These are phyloP conservation scores for Batrachochytrium dendrobatidis DNA, from an alignment of 371 early-diverging fungal species.

Conservation along the genomic window DNA sequence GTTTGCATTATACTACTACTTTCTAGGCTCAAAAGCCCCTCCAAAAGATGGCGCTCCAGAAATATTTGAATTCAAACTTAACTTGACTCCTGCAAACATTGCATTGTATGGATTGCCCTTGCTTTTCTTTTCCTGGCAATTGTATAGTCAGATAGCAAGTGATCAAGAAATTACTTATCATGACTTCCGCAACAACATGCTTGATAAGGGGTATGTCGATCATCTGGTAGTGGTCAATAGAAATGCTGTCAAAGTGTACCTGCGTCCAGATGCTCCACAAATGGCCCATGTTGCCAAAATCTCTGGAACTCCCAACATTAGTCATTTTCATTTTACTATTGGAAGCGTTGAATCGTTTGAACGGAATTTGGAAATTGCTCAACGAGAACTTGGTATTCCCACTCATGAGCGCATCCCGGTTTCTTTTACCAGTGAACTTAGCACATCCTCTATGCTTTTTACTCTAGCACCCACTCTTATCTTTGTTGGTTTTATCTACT, in stretches of 20 bases:
- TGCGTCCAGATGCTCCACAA: slow-evolving; percentile 61
- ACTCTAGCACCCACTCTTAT: slow-evolving; percentile 91
- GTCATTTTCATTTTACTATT: slow-evolving; percentile 69
- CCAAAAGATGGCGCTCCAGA: slow-evolving; percentile 3
- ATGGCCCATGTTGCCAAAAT: slow-evolving; percentile 16
- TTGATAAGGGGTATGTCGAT: slow-evolving; percentile 90
- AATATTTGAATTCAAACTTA: slow-evolving; percentile 11
- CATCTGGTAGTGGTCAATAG: slow-evolving; percentile 81
- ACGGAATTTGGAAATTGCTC: slow-evolving; percentile 80
- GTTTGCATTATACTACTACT: neutral
- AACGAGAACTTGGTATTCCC: slow-evolving; percentile 84
- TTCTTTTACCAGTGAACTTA: slow-evolving; percentile 72
- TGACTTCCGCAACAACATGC: slow-evolving; percentile 76
- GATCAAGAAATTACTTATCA: slow-evolving; percentile 75
- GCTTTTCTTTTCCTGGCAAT: slow-evolving; percentile 21
- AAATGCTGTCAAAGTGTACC: slow-evolving; percentile 67
- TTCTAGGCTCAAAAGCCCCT: neutral
- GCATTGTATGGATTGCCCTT: slow-evolving; percentile 23
- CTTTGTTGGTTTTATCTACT: slow-evolving; percentile 78
- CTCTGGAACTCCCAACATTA: neutral
- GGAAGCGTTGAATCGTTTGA: slow-evolving; percentile 96
- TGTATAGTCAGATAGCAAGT: slow-evolving; percentile 13
- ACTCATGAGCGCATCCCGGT: slow-evolving; percentile 84
- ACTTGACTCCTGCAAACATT: slow-evolving; percentile 26
- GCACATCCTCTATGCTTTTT: slow-evolving; percentile 58